Conservation (phyloP, 2,329 filamentous ascomycete genomes). For the Trichoderma citrinoviride region DNA sequence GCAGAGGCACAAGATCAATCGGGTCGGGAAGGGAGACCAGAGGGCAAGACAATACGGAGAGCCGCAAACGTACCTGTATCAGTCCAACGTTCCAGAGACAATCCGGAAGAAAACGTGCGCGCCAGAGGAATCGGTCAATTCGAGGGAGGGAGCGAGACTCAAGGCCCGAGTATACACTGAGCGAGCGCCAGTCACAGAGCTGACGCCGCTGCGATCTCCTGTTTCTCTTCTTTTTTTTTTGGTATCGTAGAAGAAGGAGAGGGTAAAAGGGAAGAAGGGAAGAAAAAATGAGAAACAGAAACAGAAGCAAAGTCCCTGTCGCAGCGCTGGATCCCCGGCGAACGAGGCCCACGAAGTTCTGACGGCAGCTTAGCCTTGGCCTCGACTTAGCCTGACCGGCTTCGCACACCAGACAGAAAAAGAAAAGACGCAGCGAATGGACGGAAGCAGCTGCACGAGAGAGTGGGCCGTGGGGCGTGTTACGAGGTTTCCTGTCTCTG, state of each 20-base stretch:
- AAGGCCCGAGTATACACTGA: neutral
- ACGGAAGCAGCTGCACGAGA: neutral
- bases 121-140: constrained; percentile 6
- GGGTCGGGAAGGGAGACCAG: neutral
- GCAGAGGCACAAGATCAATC: constrained; percentile 2
- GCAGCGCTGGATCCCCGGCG: neutral
- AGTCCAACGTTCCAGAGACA: constrained; percentile 2
- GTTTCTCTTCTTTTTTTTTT: neutral
- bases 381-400: neutral
- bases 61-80: constrained; percentile 17
- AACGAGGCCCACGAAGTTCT: constrained; percentile 1
- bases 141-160: neutral
- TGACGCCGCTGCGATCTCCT: neutral
- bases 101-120: constrained; percentile 5
- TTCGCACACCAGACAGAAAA: neutral
- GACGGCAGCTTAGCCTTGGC: constrained; percentile 2
- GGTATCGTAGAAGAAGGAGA: too few relatives aligned
- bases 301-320: neutral
- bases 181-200: neutral
- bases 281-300: neutral
- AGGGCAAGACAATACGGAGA: constrained; percentile 9
- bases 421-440: neutral
- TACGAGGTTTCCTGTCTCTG: neutral
- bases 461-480: neutral
- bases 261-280: neutral